These are phyloP conservation scores for Camillea tinctor DNA, from an alignment of 2,329 filamentous ascomycete genomes.

Conservation along the genomic window DNA sequence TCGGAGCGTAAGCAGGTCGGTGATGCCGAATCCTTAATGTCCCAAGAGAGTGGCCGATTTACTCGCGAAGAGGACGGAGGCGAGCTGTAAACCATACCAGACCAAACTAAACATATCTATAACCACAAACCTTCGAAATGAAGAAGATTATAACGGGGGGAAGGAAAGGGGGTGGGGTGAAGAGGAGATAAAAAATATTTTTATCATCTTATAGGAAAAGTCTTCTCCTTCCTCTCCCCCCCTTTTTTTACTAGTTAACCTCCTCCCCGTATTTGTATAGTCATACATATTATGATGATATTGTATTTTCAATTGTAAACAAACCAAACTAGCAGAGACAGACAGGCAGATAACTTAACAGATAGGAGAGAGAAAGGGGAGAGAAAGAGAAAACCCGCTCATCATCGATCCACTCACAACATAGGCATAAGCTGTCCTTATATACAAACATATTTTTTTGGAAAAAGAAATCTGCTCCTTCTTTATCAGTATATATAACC, in stretches of 20 bases:
- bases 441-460: too few species aligned
- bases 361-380: too few species aligned
- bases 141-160: background rate
- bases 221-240: background rate
- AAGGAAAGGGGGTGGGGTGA: background rate
- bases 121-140: too few species aligned
- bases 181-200: too few species aligned
- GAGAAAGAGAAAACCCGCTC: too few species aligned
- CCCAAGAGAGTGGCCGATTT: constrained; percentile 22
- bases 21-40: constrained; percentile 58
- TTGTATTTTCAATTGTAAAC: background rate
- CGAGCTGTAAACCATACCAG: constrained; percentile 17
- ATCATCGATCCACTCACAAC: too few species aligned
- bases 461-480: too few species aligned
- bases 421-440: too few species aligned
- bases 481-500: too few species aligned
- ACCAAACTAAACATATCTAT: too few species aligned
- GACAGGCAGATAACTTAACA: too few species aligned
- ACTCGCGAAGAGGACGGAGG: constrained; percentile 14
- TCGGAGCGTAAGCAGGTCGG: constrained; percentile 88
- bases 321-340: background rate
- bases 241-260: too few species aligned
- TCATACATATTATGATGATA: background rate
- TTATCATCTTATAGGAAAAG: background rate
- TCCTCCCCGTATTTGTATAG: background rate